phyloP scores from a whole-genome alignment of 2,329 filamentous ascomycete genomes.

The Botrytis galanthina region DNA sequence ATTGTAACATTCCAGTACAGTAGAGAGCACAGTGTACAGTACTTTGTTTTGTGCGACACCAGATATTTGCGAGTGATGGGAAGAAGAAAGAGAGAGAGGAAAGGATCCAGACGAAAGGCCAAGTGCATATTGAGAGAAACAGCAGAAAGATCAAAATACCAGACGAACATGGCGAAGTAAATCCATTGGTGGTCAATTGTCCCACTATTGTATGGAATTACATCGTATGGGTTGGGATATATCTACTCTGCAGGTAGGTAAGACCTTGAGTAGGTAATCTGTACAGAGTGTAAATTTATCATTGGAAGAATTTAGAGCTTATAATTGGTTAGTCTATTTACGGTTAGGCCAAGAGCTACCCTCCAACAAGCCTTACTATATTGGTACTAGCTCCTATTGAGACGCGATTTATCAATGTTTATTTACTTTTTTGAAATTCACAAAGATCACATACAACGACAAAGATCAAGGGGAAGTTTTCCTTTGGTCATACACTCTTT shows the following conservation, averaged over 20 bases:
- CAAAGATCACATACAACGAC: neutral
- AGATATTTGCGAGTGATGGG: neutral
- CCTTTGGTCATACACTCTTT: conserved; percentile 15
- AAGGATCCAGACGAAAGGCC: neutral
- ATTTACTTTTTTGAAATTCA: conserved; percentile 14
- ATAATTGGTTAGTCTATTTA: neutral
- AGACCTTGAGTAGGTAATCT: neutral
- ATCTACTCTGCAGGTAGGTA: neutral
- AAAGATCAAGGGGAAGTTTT: conserved; percentile 5
- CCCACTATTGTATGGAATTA: neutral
- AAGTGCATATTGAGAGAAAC: conserved; percentile 7
- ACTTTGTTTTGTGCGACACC: neutral
- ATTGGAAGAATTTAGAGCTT: neutral
- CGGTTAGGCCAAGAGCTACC: neutral
- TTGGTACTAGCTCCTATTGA: neutral
- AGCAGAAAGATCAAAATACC: neutral
- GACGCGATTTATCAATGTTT: conserved; percentile 14
- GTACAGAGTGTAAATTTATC: neutral
- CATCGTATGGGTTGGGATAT: neutral
- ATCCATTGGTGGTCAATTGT: neutral
- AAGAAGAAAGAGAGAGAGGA: neutral
- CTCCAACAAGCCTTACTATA: neutral
- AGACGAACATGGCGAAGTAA: conserved; percentile 13
- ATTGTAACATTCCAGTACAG: neutral
- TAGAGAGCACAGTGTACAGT: neutral